Base-by-base conservation (phyloP, 257 asterid genomes). In the Penstemon eatonii region DNA sequence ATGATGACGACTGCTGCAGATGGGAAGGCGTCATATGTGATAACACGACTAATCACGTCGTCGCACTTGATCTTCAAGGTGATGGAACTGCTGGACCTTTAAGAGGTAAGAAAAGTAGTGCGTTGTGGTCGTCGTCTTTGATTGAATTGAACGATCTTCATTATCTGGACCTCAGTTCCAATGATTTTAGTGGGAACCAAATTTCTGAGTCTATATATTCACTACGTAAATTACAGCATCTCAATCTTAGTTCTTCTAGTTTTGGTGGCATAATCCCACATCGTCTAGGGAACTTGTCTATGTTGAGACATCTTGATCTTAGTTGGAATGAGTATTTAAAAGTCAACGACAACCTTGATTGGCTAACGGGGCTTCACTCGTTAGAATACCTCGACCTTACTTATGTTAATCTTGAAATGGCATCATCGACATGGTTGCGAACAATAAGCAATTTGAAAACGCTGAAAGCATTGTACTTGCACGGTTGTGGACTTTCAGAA, bases 231-330 rank as follows among this genome's bases (percentile, higher is more conserved):
- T 18, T 75, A 19, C 52, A 11, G 39, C 58, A 75, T 60, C 75
- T 79, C 54, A 75, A 71, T 71, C 65, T 75, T 38, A 36, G 55
- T 3, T 44, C 3, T 39, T 57, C 75, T 7, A 52, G 68, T 0
- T 75, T 79, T 19, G 56, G 54, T 8, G 75, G 80, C 51, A 5
- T 6, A 3, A 19, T 72, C 8, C 80, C 83, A 7, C 65, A 18
- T 54, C 44, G 13, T 13, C 74, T 75, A 8, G 65, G 80, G 5
- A 75, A 79, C 56, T 41, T 75, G 43, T 79, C 81, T 18, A 56
- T 53, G 59, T 52, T 79, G 66, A 60, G 54, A 44, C 10, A 50
- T 68, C 83, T 75, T 75, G 83, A 75, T 50, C 56, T 78, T 12
- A 39, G 74, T 70, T 74, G 71, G 54, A 65, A 58, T 51, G 42